Evolutionary conservation across 2,329 filamentous ascomycete genomes (phyloP).

Genomic region (Phaeosphaeria sp.): DNA sequence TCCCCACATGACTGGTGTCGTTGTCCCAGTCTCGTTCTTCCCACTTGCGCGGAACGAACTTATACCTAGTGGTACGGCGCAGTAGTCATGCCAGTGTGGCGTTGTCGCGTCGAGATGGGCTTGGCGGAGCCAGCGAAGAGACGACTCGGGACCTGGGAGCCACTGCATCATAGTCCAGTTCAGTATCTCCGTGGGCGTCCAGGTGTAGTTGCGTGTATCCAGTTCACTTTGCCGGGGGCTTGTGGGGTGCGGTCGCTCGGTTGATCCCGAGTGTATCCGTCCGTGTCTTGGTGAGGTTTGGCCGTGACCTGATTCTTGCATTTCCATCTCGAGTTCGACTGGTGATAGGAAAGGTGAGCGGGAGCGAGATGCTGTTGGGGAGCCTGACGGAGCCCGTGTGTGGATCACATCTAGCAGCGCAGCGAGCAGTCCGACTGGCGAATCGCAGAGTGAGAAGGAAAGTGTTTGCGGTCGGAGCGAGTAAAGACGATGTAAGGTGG

Average conservation of each 20-base stretch:
- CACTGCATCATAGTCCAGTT: constrained; percentile 63
- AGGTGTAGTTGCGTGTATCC: constrained; percentile 6
- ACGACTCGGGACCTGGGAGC: constrained; percentile 57
- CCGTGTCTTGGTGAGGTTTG: constrained; percentile 12
- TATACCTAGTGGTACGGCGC: constrained; percentile 48
- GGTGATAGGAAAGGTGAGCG: constrained; percentile 42
- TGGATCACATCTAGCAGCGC: constrained; percentile 42
- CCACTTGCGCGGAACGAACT: constrained; percentile 40
- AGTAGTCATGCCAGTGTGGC: constrained; percentile 25
- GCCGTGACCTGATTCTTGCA: neutral
- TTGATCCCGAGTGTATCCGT: constrained; percentile 4
- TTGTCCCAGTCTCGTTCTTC: constrained; percentile 17
- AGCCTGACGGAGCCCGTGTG: constrained; percentile 20
- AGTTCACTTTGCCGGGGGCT: constrained; percentile 21
- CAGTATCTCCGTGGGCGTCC: constrained; percentile 59
- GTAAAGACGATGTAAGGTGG: constrained; percentile 33
- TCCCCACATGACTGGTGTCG: constrained; percentile 48
- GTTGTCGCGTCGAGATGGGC: constrained; percentile 35
- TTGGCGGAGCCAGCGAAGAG: constrained; percentile 53
- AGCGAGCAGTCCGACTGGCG: constrained; percentile 45
- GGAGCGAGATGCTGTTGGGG: constrained; percentile 25
- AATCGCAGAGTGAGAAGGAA: constrained; percentile 48
- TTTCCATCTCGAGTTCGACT: constrained; percentile 30
- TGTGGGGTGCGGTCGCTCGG: constrained; percentile 5
- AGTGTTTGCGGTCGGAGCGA: constrained; percentile 45